phyloP scores from a whole-genome alignment of 148 eudicot genomes.

The Simmondsia chinensis region DNA sequence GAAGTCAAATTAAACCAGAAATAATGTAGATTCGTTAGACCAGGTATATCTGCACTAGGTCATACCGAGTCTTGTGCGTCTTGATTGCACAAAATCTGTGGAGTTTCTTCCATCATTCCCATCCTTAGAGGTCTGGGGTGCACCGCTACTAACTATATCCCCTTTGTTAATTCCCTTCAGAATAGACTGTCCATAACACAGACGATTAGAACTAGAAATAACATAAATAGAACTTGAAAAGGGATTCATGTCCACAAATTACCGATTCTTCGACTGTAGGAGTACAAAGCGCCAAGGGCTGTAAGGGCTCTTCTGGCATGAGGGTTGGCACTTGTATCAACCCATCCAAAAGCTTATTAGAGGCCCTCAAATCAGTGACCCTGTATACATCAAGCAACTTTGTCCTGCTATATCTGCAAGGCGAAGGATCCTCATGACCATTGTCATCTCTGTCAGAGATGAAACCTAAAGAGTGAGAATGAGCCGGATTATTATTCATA shows the following conservation, averaged over 20 bases:
- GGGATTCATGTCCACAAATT: slow-evolving; percentile 4
- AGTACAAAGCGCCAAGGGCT: slow-evolving; percentile 71
- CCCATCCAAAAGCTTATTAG: slow-evolving; percentile 36
- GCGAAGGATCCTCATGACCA: slow-evolving; percentile 38
- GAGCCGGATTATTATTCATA: slow-evolving; percentile 11
- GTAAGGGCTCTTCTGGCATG: slow-evolving; percentile 62
- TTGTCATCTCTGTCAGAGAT: slow-evolving; percentile 42
- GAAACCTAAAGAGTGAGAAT: slow-evolving; percentile 22
- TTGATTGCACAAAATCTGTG: slow-evolving; percentile 44
- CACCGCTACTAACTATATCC: slow-evolving; percentile 80
- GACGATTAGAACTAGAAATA: slow-evolving; percentile 9
- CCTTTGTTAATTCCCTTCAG: slow-evolving; percentile 88
- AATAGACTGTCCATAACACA: slow-evolving; percentile 38
- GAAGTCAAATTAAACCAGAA: slow-evolving; percentile 6
- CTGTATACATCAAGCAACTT: slow-evolving; percentile 72
- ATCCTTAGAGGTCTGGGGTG: slow-evolving; percentile 72
- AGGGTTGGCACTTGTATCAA: slow-evolving; percentile 58
- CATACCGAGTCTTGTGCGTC: slow-evolving; percentile 65
- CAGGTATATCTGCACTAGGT: neutral
- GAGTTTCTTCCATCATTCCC: slow-evolving; percentile 57
- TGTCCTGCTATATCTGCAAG: slow-evolving; percentile 58
- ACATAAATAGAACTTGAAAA: slow-evolving; percentile 2
- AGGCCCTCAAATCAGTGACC: slow-evolving; percentile 36
- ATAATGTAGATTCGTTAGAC: neutral
- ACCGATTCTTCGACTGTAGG: slow-evolving; percentile 79